Base-by-base conservation (phyloP, 2,329 filamentous ascomycete species). In the Didymellaceae sp. region DNA sequence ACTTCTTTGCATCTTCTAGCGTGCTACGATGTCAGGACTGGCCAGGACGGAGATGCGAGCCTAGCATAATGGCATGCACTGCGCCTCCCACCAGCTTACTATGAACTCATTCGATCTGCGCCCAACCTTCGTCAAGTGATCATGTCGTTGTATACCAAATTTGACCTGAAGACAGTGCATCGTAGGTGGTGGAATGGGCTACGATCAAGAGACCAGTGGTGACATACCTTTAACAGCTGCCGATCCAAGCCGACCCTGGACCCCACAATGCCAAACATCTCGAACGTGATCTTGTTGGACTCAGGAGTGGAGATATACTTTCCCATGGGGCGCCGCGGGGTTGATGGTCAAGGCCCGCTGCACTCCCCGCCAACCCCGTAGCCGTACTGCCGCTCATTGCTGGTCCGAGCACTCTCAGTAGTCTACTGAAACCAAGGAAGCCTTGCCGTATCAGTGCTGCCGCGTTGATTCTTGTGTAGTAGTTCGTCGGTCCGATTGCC, bases 1-100 rank as follows among this genome's bases (percentile, higher is more conserved):
- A 42, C 24, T 45, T 58, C 49, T 40, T 10, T 41, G 46, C 31
- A 28, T 24, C 28, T 58, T 60, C 57, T 58, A 60, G 52, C 26
- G 57, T 25, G 39, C 53, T 55, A 54, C 53, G 38, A 24, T 17
- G 47, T 54, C 30, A 11, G 35, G 42, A 31, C 16, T 40, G 31
- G 14, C 24, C 13, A 22, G 11, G 17, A 37, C 11, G 14, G 13
- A 41, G 33, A 5, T 21, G 31, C 21, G 6, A n/a, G 20, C 37
- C 26, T 43, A 52, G 41, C 33, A 43, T 37, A 17, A 26, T 17
- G 20, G 17, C 20, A 41, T 40, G 50, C 45, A 31, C 34, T 49
- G 24, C 34, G 24, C 48, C 42, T 25, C 42, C 26, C 41, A 6
- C 24, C 37, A 28, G 25, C 17, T 46, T 28, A 26, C 14, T 20